Base-by-base conservation (phyloP, 129 eudicot species). In the Oenanthe sinensis region DNA sequence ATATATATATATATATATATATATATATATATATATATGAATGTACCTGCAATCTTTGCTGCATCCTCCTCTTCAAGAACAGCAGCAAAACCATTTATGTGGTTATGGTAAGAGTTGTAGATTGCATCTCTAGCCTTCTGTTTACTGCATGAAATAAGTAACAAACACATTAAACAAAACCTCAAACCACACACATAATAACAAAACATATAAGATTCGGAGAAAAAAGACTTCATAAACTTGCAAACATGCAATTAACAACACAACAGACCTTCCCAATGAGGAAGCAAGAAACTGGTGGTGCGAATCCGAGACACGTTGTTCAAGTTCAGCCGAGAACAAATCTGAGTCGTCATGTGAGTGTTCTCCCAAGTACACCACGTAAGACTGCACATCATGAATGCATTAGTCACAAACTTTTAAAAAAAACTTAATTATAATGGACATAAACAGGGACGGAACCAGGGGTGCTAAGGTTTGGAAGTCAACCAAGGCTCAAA, bases 291-390 rank as follows among this genome's bases (percentile, higher is more conserved):
- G 91, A 68, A 88, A 76, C 40, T 85, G 76, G 46, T 73, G 72
- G 79, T 92, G 97, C 11, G 89, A 84, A 54, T 84, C 78, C 30
- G 63, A 33, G 6, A 80, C 84, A 4, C 58, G 58, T 24, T 58
- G 80, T 3, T 79, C 55, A 7, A 81, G 79, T 75, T 81, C 84
- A 63, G 55, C 78, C 2, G 68, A 60, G 68, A n/a, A 60, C 68
- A 60, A 60, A 60, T 10, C 28, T 3, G 33, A 60, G 33, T 60
- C 68, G 43, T 81, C 82, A 70, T 60, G 55, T 74, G 45, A 75
- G 17, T 83, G 85, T 76, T 70, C 93, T 84, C 97, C 96, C 89
- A 90, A 74, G 86, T 90, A 92, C 67, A 92, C 96, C 15, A 92
- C 78, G 80, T 90, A 92, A 24, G 93, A 75, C 96, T 92, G 86